phyloP scores from a whole-genome alignment of 78 protist species.

The Emiliania huxleyi region DNA sequence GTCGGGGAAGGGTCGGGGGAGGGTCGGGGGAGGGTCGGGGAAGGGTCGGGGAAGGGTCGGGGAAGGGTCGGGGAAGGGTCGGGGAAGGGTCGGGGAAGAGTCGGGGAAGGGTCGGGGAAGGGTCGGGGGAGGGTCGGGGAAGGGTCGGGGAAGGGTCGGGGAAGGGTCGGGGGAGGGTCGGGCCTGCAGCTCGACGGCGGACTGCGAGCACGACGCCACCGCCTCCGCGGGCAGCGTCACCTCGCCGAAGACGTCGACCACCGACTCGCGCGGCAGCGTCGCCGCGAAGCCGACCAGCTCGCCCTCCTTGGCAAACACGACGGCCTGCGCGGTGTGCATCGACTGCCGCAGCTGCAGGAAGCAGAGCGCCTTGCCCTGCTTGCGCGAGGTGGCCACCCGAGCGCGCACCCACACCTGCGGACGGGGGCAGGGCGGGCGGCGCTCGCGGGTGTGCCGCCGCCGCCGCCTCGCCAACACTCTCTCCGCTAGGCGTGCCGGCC shows the following conservation, averaged over 20 bases:
- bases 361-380: background rate
- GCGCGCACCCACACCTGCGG: conserved; percentile 5
- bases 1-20: too few species aligned
- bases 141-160: too few species aligned
- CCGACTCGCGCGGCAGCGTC: background rate
- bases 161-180: too few species aligned
- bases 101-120: too few species aligned
- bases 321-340: background rate
- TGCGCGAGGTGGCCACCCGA: background rate
- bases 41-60: too few species aligned
- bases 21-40: too few species aligned
- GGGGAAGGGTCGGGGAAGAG: too few species aligned
- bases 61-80: too few species aligned
- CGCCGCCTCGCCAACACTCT: too few species aligned
- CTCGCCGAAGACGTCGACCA: background rate
- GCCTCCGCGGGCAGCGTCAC: background rate
- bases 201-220: background rate
- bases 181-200: background rate
- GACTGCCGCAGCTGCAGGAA: background rate
- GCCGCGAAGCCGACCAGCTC: background rate
- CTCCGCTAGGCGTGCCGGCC: too few species aligned
- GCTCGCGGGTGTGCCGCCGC: background rate
- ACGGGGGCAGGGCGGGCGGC: too few species aligned
- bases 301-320: background rate
- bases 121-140: too few species aligned